Evolutionary conservation across 306 rosid genomes (phyloP), one percentile per base, ranked within the genome.

Genomic region (Malus orientalis): DNA sequence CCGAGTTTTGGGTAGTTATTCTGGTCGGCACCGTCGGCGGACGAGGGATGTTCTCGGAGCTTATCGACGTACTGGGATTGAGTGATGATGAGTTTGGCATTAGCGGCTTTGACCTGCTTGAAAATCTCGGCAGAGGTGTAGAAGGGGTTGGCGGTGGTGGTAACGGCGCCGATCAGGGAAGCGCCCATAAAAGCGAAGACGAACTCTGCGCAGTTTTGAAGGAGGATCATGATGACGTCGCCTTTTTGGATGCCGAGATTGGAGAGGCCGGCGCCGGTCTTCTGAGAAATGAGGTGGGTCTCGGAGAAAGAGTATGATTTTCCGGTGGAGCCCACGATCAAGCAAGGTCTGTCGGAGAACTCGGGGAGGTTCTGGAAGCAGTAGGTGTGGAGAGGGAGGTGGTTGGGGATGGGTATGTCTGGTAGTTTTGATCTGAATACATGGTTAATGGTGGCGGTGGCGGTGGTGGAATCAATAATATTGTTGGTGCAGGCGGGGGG

Each of bases 141-240:
- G 81, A 85, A 87, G 0, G 97, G 98, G 69, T 94, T 92, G 8
- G 96, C 97, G 49, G 96, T 81, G 79, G 97, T 91, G 53, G 85
- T 54, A 42, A 87, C 83, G n/a, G 93, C 95, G 45, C 97, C 98
- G 77, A 90, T 71, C 87, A 90, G 84, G 53, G 97, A 90, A 1
- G 94, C 89, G 2, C 88, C 98, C 19, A 94, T 8, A 87, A 91
- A 91, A 0, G 97, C 81, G 82, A 90, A 55, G 33, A 63, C 89
- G 33, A 90, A 94, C 74, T 94, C 98, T 0, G 92, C 81, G 19
- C 84, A 88, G 65, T 94, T 94, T 8, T 80, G 96, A 54, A 94
- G 96, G 13, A 94, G 88, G 40, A 91, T 85, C 97, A 94, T 90
- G 78, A 91, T 60, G 13, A 87, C 94, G 4, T 91, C 96, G 6